Evolutionary conservation across 768 basidiomycete species (phyloP).

Genomic region (Leccinum sublutescens): DNA sequence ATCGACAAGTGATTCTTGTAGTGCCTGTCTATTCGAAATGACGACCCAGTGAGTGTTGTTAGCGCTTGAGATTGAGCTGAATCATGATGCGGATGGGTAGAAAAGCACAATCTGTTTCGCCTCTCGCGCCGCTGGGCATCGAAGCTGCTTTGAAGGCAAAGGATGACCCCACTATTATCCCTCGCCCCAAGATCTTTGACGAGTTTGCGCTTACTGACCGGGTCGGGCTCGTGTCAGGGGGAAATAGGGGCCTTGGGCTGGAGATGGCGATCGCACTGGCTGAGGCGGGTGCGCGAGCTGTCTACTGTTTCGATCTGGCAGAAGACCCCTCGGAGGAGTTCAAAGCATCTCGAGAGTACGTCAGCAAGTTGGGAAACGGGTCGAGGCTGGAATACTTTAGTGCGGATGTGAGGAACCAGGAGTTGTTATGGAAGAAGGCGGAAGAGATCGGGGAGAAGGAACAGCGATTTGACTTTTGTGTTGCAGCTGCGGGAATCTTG

Average conservation of each 20-base stretch:
- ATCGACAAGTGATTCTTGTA: background rate
- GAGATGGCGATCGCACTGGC: constrained; percentile 76
- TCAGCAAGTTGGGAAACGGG: constrained; percentile 41
- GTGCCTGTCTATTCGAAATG: constrained; percentile 5
- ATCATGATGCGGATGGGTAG: background rate
- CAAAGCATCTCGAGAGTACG: constrained; percentile 50
- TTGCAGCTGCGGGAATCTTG: constrained; percentile 77
- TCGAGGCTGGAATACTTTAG: constrained; percentile 58
- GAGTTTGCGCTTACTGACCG: constrained; percentile 58
- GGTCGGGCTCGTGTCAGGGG: constrained; percentile 62
- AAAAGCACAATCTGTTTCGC: constrained; percentile 46
- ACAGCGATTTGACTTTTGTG: constrained; percentile 68
- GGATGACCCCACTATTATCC: constrained; percentile 31
- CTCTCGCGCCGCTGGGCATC: constrained; percentile 62
- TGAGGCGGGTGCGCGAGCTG: constrained; percentile 67
- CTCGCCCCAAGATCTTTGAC: constrained; percentile 51
- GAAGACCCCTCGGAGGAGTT: constrained; percentile 56
- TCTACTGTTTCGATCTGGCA: constrained; percentile 71
- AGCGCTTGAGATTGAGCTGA: background rate
- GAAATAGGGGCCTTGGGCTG: constrained; percentile 71
- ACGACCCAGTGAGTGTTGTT: constrained; percentile 9
- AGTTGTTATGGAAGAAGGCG: constrained; percentile 52
- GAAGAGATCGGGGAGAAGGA: constrained; percentile 64
- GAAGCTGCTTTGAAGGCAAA: constrained; percentile 51
- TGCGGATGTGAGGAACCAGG: constrained; percentile 66